Evolutionary conservation across 495 filamentous ascomycete genomes (phyloP).

Genomic region (Talaromyces wortmannii): DNA sequence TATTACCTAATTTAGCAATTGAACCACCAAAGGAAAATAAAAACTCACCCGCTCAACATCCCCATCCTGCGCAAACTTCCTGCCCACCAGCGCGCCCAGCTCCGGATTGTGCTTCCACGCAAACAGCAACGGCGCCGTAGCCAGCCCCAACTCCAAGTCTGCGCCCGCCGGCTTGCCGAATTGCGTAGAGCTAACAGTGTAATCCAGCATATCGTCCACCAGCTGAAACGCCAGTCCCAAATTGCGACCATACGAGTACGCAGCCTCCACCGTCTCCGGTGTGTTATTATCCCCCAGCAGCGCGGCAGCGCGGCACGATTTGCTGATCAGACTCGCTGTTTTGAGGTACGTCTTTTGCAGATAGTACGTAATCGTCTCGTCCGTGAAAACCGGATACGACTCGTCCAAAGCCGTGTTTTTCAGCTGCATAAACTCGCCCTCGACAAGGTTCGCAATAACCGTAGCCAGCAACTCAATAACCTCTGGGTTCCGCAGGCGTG

Average conservation of each 20-base stretch:
- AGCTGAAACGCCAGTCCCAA: constrained; percentile 93
- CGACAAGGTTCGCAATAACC: constrained; percentile 94
- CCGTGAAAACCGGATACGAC: constrained; percentile 69
- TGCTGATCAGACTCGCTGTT: constrained; percentile 90
- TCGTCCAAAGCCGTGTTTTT: constrained; percentile 93
- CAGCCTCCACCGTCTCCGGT: constrained; percentile 75
- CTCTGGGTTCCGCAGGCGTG: constrained; percentile 83
- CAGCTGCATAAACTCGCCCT: constrained; percentile 98
- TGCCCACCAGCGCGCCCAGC: constrained; percentile 80
- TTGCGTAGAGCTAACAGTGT: constrained; percentile 75
- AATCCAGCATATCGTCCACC: constrained; percentile 98
- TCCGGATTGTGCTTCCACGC: constrained; percentile 89
- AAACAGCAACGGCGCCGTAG: constrained; percentile 92
- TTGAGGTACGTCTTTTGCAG: constrained; percentile 99
- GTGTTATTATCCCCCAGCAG: constrained; percentile 72
- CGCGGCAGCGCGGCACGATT: constrained; percentile 86
- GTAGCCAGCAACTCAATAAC: constrained; percentile 92
- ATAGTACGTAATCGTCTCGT: constrained; percentile 87
- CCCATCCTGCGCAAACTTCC: constrained; percentile 78
- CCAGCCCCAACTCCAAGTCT: constrained; percentile 86
- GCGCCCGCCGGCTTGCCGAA: constrained; percentile 93
- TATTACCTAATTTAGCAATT: not conserved
- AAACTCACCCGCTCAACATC: constrained; percentile 72
- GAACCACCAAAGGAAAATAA: not conserved
- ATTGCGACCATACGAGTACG: constrained; percentile 88